These are phyloP conservation scores for Dissophora globulifera DNA, from an alignment of 192 early-diverging fungal genomes.

Conservation along the genomic window DNA sequence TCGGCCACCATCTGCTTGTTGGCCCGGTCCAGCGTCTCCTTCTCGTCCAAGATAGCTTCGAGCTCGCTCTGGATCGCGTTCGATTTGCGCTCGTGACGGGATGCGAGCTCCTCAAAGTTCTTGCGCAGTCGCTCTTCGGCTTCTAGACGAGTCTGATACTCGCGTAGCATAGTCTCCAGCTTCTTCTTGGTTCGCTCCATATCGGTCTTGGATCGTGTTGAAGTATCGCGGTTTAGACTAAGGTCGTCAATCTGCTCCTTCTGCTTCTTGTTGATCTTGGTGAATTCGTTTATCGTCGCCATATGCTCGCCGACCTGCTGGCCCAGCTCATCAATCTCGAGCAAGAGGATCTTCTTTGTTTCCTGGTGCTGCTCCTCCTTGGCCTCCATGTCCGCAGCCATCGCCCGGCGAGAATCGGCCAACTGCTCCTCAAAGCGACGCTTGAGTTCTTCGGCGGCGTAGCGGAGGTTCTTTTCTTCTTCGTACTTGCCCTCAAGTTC, in stretches of 20 bases:
- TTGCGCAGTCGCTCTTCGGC: slow-evolving; percentile 34
- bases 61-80: slow-evolving; percentile 46
- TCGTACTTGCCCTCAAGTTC: slow-evolving; percentile 72
- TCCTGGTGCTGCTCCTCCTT: slow-evolving; percentile 83
- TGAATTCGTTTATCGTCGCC: slow-evolving; percentile 56
- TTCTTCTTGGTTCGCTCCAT: slow-evolving; percentile 67
- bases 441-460: slow-evolving; percentile 75
- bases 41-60: slow-evolving; percentile 64
- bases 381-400: slow-evolving; percentile 67
- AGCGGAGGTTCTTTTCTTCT: slow-evolving; percentile 66
- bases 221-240: slow-evolving; percentile 60
- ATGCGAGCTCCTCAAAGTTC: slow-evolving; percentile 42
- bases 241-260: slow-evolving; percentile 69
- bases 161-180: slow-evolving; percentile 30
- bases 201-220: slow-evolving; percentile 60
- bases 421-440: slow-evolving; percentile 74
- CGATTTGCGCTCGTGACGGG: slow-evolving; percentile 47
- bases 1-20: slow-evolving; percentile 65
- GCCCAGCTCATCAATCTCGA: slow-evolving; percentile 68
- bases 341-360: slow-evolving; percentile 69
- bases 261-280: slow-evolving; percentile 63
- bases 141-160: slow-evolving; percentile 43
- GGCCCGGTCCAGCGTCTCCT: slow-evolving; percentile 71
- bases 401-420: slow-evolving; percentile 70
- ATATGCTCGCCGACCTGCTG: slow-evolving; percentile 65